These are phyloP conservation scores for Yarrowia sp. DNA, from an alignment of 805 yeast genomes.

Conservation along the genomic window DNA sequence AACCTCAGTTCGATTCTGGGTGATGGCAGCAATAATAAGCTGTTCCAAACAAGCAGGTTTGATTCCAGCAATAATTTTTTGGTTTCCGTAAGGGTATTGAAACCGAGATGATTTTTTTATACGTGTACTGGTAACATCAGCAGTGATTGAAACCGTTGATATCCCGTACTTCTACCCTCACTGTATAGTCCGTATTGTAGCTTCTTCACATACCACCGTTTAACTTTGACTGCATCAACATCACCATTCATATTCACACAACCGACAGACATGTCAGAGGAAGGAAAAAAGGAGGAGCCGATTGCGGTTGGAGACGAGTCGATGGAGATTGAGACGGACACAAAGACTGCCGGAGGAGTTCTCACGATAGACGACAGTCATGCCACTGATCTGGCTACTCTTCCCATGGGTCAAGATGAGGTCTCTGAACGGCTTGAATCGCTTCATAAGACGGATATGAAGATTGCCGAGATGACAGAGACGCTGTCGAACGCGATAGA, in stretches of 20 bases:
- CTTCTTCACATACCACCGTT: not conserved
- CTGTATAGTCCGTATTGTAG: no score
- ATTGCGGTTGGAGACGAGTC: slow-evolving; percentile 25
- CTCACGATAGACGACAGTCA: slow-evolving; percentile 22
- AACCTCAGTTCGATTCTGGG: slow-evolving; percentile 39
- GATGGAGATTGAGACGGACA: slow-evolving; percentile 2
- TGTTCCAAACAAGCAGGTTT: no score
- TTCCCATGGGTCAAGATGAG: slow-evolving; percentile 45
- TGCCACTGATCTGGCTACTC: slow-evolving; percentile 19
- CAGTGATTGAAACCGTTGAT: no score
- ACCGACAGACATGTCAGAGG: not conserved
- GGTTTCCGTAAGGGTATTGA: not conserved
- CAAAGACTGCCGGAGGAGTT: not conserved
- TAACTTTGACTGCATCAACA: slow-evolving; percentile 2
- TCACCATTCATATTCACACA: slow-evolving; percentile 1
- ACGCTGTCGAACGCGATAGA: slow-evolving; percentile 13
- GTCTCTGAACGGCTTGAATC: slow-evolving; percentile 47
- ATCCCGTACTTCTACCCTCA: no score
- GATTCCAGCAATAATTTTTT: slow-evolving; percentile 44
- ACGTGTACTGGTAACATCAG: no score
- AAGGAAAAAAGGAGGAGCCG: slow-evolving; percentile 10
- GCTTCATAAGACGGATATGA: slow-evolving; percentile 46
- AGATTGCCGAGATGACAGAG: slow-evolving; percentile 30
- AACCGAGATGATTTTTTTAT: no score
- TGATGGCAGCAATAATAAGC: slow-evolving; percentile 12